Conservation (phyloP, 2,329 filamentous ascomycete genomes). For the Biscogniauxia sp. region DNA sequence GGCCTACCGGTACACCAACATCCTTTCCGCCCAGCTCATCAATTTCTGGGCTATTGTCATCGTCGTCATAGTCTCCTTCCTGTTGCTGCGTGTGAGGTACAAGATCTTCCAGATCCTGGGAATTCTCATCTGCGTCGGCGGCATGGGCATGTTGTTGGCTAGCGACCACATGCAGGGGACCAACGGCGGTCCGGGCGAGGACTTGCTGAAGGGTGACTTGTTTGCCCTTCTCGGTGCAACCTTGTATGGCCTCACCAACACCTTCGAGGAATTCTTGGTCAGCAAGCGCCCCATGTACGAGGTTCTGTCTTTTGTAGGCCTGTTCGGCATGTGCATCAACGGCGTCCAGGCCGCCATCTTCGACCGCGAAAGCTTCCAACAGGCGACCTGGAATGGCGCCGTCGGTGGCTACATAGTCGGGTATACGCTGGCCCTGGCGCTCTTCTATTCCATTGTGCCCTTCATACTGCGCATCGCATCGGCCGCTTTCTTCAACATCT, state of each 20-base stretch:
- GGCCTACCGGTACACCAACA: slow-evolving; percentile 88
- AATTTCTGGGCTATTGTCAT: slow-evolving; percentile 99
- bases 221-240: slow-evolving; percentile 88
- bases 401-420: slow-evolving; percentile 83
- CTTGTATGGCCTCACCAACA: slow-evolving; percentile 87
- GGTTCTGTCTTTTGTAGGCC: slow-evolving; percentile 84
- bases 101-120: slow-evolving; percentile 80
- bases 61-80: slow-evolving; percentile 81
- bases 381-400: slow-evolving; percentile 62
- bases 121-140: slow-evolving; percentile 87
- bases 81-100: slow-evolving; percentile 84
- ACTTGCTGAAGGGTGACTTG: slow-evolving; percentile 86
- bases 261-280: slow-evolving; percentile 92
- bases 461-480: slow-evolving; percentile 85
- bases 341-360: slow-evolving; percentile 90
- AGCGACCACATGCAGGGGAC: slow-evolving; percentile 80
- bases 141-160: slow-evolving; percentile 81
- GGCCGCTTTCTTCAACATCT: slow-evolving; percentile 96
- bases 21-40: slow-evolving; percentile 89
- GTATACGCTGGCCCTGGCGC: slow-evolving; percentile 76
- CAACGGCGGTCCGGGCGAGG: slow-evolving; percentile 64
- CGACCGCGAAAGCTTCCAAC: slow-evolving; percentile 70
- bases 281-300: slow-evolving; percentile 85
- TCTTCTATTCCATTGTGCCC: slow-evolving; percentile 88
- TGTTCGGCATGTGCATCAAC: slow-evolving; percentile 89